Base-by-base conservation (phyloP, 192 early-diverging fungal species). In the Diversispora epigaea region DNA sequence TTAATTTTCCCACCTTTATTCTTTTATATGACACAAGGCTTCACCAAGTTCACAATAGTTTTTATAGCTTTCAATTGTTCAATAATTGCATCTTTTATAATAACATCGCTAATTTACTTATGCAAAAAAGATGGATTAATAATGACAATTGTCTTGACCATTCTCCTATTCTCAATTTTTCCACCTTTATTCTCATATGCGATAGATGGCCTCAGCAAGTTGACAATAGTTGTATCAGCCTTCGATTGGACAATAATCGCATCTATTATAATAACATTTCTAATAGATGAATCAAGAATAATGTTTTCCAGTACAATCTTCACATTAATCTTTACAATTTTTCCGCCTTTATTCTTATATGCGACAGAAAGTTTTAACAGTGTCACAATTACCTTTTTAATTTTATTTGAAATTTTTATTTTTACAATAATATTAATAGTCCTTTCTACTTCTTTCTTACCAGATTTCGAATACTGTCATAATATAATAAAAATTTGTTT, bases 1-100 rank as follows among this genome's bases (percentile, higher is more conserved):
- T n/a, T 70, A 4, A 56, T 70, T 41, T 70, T 70, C 54, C 68
- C 68, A 12, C 21, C 49, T 15, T 8, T 70, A 56, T 70, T 70
- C 49, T 41, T 56, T 70, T 56, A 70, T 32, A 41, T 14, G 22
- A 55, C 5, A 52, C 19, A 56, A 32, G 68, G 68, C 6, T 39
- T 70, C 14, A 70, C 2, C 14, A 52, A 17, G 15, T 8, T 22
- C 2, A 70, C 68, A 25, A 70, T 70, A 55, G 11, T 19, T 43
- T 10, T 32, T 0, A 70, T 70, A 70, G 4, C 9, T 54, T 0
- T 56, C 6, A 41, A 11, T 54, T 6, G 68, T 70, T 25, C 15
- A 15, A 52, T 39, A 14, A 39, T 15, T 0, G 6, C 10, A 4
- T 21, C 17, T 21, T 6, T 54, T 9, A 39, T 17, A 49, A 14